Base-by-base conservation (phyloP, 83 land plant genomes). In the Thuja plicata region DNA sequence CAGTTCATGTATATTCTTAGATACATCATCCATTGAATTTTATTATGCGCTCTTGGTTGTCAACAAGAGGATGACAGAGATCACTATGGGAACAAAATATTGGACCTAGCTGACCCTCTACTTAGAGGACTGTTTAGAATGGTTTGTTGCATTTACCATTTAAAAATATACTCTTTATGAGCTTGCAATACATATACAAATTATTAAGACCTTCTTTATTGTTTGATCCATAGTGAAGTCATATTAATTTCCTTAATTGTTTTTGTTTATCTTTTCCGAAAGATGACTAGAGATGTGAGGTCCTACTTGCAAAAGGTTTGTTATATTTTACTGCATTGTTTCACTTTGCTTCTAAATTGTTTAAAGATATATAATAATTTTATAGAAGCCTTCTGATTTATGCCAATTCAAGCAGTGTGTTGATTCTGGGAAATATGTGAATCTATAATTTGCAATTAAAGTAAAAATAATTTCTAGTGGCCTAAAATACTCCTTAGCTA, bases 401-500 rank as follows among this genome's bases (percentile, higher is more conserved):
- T 41, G 46, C 6, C 90, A 8, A 30, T 46, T 24, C 50, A 87
- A 79, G 45, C 90, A 97, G 99, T 96, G 98, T 92, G 99, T 98
- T 38, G 99, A 98, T 91, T 95, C 96, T 93, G 99, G 99, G 50
- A 98, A 98, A 87, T 99, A 98, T 89, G 96, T 98, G 1, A 98
- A 97, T 87, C 89, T 98, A 86, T 98, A 98, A 90, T 98, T 96
- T 93, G 99, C 99, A 43, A 98, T 98, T 35, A 98, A 98, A 91
- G 99, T 99, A 57, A 98, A 98, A 92, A 98, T 99, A 57, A 98
- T 98, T 46, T 97, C 99, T 12, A 98, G 99, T 95, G 99, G 99
- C 50, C 94, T 98, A 54, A 98, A 98, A 86, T 98, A 97, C 66
- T 98, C 99, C 2, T 97, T 98, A 88, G 99, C 99, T 76, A 98